Conservation (phyloP, 768 basidiomycete species). For the Pholiota molesta region DNA sequence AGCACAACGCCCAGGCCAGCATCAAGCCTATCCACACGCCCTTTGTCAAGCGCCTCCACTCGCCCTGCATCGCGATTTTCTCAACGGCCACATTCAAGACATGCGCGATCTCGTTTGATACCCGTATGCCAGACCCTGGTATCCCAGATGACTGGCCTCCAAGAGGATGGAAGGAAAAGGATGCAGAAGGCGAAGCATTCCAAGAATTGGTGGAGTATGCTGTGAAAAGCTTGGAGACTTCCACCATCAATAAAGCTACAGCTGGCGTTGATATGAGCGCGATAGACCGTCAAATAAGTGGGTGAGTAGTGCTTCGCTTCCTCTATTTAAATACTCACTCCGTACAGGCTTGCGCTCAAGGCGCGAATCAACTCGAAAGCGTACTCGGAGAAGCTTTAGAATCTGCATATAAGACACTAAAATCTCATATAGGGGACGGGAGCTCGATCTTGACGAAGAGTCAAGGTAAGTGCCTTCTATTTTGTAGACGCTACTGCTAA, state of each 20-base stretch:
- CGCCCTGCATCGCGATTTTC: conserved; percentile 47
- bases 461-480: conserved; percentile 48
- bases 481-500: neutral
- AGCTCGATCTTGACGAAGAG: conserved; percentile 65
- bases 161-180: conserved; percentile 41
- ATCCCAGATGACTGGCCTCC: conserved; percentile 54
- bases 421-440: conserved; percentile 44
- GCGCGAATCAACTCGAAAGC: conserved; percentile 67
- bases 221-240: conserved; percentile 60
- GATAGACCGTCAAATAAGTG: conserved; percentile 58
- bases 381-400: conserved; percentile 61
- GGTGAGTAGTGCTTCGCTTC: conserved; percentile 45
- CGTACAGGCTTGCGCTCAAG: conserved; percentile 60
- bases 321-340: conserved; percentile 12
- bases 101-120: conserved; percentile 55
- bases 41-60: conserved; percentile 33
- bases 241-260: conserved; percentile 55
- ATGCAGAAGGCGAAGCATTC: conserved; percentile 41
- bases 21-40: conserved; percentile 43
- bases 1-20: conserved; percentile 50
- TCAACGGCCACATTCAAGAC: conserved; percentile 50
- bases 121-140: conserved; percentile 59
- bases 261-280: conserved; percentile 56
- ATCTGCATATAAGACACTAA: conserved; percentile 53
- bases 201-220: conserved; percentile 57